A percentile compares a stretch with the other conserved stretches of the same genome.
phyloP scores from a whole-genome alignment of 805 yeast genomes.

The Candida ovalis region DNA sequence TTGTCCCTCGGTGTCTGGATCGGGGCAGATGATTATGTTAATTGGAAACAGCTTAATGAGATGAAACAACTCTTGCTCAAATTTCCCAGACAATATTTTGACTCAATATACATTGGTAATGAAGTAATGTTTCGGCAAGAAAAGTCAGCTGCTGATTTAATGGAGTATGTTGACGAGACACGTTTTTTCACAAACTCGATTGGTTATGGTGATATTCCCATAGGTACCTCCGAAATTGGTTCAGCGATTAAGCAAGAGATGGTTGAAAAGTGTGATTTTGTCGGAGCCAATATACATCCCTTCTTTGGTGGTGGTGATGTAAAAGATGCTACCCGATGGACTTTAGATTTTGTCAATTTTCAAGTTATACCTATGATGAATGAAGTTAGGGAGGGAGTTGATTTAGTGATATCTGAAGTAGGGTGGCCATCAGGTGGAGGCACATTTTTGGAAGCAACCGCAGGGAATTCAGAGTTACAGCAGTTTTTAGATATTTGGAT shows the following conservation, averaged over 20 bases:
- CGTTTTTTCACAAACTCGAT: slow-evolving; percentile 34
- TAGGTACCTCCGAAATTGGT: slow-evolving; percentile 63
- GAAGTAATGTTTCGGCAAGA: slow-evolving; percentile 59
- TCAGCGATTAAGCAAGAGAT: slow-evolving; percentile 39
- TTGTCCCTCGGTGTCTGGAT: slow-evolving; percentile 64
- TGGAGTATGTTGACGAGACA: slow-evolving; percentile 39
- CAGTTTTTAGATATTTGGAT: slow-evolving; percentile 49
- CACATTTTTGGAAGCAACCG: slow-evolving; percentile 38
- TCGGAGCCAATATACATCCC: slow-evolving; percentile 66
- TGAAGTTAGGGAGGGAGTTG: slow-evolving; percentile 17
- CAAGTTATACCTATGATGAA: slow-evolving; percentile 39
- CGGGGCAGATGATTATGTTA: slow-evolving; percentile 40
- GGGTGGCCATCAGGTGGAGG: slow-evolving; percentile 78
- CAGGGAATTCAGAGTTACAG: slow-evolving; percentile 43
- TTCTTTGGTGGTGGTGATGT: slow-evolving; percentile 59
- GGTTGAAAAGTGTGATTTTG: slow-evolving; percentile 44
- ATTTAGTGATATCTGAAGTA: slow-evolving; percentile 52
- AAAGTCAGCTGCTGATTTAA: slow-evolving; percentile 33
- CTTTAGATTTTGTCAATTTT: slow-evolving; percentile 40
- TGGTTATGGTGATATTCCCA: slow-evolving; percentile 39
- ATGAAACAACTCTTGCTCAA: slow-evolving; percentile 39
- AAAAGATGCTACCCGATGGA: slow-evolving; percentile 48
- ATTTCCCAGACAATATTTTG: slow-evolving; percentile 45
- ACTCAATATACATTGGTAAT: slow-evolving; percentile 55
- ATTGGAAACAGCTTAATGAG: slow-evolving; percentile 41